Evolutionary conservation across 2,329 filamentous ascomycete genomes (phyloP).

Genomic region (Cladosporium sp.): DNA sequence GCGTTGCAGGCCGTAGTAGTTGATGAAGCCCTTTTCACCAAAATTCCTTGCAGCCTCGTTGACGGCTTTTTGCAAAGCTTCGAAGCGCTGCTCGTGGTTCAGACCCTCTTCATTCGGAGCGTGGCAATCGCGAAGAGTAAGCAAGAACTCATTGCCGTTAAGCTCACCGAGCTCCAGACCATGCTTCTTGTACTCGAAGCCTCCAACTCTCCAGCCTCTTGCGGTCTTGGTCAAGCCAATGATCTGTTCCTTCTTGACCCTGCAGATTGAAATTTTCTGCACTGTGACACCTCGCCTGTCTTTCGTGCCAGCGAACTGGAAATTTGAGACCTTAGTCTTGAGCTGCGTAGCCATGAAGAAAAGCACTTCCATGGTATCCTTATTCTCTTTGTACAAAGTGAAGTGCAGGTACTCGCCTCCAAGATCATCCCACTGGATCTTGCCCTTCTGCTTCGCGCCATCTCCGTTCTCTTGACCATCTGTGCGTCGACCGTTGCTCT

Average conservation of each 20-base stretch:
- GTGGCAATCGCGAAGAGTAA: conserved; percentile 81
- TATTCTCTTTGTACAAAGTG: conserved; percentile 93
- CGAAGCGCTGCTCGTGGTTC: conserved; percentile 31
- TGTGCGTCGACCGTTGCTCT: conserved; percentile 17
- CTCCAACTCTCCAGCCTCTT: conserved; percentile 64
- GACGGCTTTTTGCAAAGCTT: conserved; percentile 51
- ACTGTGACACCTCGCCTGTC: conserved; percentile 82
- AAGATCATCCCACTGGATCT: conserved; percentile 59
- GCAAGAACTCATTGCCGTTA: conserved; percentile 84
- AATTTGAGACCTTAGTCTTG: conserved; percentile 63
- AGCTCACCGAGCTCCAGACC: conserved; percentile 79
- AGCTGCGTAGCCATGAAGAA: conserved; percentile 71
- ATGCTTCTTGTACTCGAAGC: conserved; percentile 71
- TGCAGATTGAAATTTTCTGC: conserved; percentile 69
- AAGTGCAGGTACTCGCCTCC: conserved; percentile 85
- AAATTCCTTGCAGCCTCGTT: conserved; percentile 62
- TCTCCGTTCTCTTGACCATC: conserved; percentile 5
- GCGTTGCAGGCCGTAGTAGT: conserved; percentile 96
- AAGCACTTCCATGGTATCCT: conserved; percentile 90
- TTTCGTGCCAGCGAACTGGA: conserved; percentile 85
- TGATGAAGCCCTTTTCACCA: conserved; percentile 76
- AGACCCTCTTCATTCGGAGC: conserved; percentile 48
- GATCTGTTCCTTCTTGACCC: conserved; percentile 59
- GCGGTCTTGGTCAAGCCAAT: conserved; percentile 58
- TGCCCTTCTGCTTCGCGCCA: conserved; percentile 33